phyloP scores from a whole-genome alignment of 305 asterid genomes.

The Solanum hybrid region DNA sequence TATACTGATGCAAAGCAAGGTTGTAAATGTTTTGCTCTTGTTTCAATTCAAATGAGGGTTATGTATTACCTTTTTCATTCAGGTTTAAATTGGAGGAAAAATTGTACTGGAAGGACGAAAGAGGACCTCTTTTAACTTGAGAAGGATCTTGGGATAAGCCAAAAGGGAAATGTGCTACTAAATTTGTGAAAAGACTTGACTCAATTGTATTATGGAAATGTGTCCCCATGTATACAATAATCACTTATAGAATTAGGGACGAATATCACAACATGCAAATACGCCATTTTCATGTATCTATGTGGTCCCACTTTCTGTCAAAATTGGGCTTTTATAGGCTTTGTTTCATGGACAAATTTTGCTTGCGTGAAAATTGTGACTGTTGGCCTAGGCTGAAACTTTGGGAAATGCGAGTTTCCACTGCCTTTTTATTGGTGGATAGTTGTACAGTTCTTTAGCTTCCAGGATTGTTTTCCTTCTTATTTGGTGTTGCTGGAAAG shows the following conservation, averaged over 20 bases:
- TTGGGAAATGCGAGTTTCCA: not conserved
- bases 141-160: not conserved
- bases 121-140: not conserved
- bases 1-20: not conserved
- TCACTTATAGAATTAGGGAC: not conserved
- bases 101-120: not conserved
- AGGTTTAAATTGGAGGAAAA: not conserved
- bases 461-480: not conserved
- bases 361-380: not conserved
- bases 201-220: not conserved
- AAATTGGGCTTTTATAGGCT: not conserved
- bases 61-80: not conserved
- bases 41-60: not conserved
- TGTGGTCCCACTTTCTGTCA: not conserved
- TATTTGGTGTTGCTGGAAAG: not conserved
- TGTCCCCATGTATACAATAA: not conserved
- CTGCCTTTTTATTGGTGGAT: not conserved
- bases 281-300: not conserved
- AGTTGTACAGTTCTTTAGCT: not conserved
- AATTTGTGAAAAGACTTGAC: not conserved
- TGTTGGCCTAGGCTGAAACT: not conserved
- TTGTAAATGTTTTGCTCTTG: not conserved
- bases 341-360: not conserved
- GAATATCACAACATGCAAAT: not conserved
- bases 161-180: not conserved